Evolutionary conservation across 352 stramenopile genomes (phyloP), one percentile per base, ranked within the genome.

Genomic region (Globisporangium uncinulatum): DNA sequence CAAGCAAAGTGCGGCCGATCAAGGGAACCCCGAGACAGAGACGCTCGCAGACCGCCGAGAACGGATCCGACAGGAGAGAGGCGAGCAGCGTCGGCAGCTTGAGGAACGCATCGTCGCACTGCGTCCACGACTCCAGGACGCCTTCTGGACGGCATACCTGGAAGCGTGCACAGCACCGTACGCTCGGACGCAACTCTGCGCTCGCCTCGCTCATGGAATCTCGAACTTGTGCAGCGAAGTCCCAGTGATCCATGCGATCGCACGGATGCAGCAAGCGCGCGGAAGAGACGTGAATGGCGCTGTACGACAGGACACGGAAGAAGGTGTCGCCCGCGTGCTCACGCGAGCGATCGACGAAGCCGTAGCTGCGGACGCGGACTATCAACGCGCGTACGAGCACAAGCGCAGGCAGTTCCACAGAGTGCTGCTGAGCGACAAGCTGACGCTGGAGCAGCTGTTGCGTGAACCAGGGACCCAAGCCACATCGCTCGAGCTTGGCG

Each of bases 341-440:
- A 65, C 47, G 4, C 63, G 69, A 9, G 69, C 66, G 19, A 66
- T 83, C 59, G 69, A 83, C 31, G 71, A 83, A 20, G 71, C 73
- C 6, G 53, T 83, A 42, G 56, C 61, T n/a, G 51, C 53, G 0
- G 69, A 83, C 21, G 50, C 59, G 9, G 55, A 61, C 6, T 58
- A 70, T 17, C 66, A 83, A 29, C 19, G 45, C 10, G 39, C 65
- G 9, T 67, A 75, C 43, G 71, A 78, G 42, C 54, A 59, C 19
- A 62, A 70, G 43, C 69, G 66, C 41, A 66, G 73, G 29, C 37
- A 54, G n/a, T 55, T 65, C 6, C 66, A 71, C 6, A 51, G 31
- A 2, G 64, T 78, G 24, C 60, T 69, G 41, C 51, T 89, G 7
- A 41, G 31, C 14, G 56, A 72, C n/a, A 84, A 79, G 46, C n/a